Percentiles rank a stretch among this genome's conserved stretches.
phyloP scores from a whole-genome alignment of 805 yeast genomes.

The Saccharomycopsis capsularis region DNA sequence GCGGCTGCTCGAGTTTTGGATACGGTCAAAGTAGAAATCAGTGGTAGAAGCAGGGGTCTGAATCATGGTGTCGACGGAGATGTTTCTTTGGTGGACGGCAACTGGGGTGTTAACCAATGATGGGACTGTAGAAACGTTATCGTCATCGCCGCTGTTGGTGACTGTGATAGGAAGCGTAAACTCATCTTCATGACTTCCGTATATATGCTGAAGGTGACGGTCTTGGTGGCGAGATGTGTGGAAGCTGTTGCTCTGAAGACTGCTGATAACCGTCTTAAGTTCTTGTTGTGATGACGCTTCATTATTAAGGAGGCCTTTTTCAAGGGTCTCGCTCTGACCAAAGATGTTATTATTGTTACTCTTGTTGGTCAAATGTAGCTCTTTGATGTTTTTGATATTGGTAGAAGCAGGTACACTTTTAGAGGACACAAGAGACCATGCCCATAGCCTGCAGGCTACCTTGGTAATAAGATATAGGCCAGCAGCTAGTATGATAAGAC shows the following conservation, averaged over 20 bases:
- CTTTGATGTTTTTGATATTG: neutral
- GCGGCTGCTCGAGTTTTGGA: neutral
- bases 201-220: too few relatives aligned
- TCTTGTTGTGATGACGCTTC: neutral
- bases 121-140: neutral
- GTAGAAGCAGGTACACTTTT: neutral
- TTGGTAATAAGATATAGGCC: neutral
- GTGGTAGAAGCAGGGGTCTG: neutral
- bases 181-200: too few relatives aligned
- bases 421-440: neutral
- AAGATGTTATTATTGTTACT: too few relatives aligned
- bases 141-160: neutral
- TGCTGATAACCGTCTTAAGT: neutral
- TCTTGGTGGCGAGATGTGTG: neutral
- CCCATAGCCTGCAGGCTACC: neutral
- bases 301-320: neutral
- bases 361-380: neutral
- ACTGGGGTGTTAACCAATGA: conserved; percentile 6
- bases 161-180: neutral
- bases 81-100: neutral
- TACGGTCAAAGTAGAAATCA: neutral
- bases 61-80: neutral
- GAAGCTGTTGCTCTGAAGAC: neutral
- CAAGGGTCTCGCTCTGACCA: neutral
- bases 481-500: neutral